Base-by-base conservation (phyloP, 441 rosid species). In the Eutrema salsugineum region DNA sequence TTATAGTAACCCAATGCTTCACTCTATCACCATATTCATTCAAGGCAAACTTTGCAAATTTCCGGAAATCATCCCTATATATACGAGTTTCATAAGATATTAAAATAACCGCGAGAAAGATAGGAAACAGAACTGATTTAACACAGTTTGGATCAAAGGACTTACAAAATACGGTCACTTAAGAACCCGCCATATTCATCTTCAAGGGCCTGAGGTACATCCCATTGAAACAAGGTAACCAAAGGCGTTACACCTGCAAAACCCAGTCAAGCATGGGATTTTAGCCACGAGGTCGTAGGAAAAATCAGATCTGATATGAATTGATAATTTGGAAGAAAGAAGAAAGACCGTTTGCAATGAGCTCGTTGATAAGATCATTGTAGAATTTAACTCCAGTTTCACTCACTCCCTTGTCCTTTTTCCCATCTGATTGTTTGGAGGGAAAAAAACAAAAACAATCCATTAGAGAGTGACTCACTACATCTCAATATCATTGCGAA, bases 1-100 rank as follows among this genome's bases (percentile, higher is more conserved):
- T 84, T 32, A 82, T 30, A 2, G 84, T 82, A 12, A 77, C 72
- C 88, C 86, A 84, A 30, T 79, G 63, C 76, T 77, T 80, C 30
- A 80, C 88, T 33, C 85, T 70, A 16, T 84, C 84, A 48, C 88
- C 88, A 58, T 76, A 82, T 65, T 80, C 84, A 35, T 75, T 71
- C 68, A 78, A 82, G 43, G 68, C 74, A 17, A 80, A 39, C 46
- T 77, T 72, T 32, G 71, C 83, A 38, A 63, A 82, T 20, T 78
- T 78, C 2, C 71, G 44, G 44, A 76, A 82, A 42, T 72, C 72
- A 54, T 71, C 74, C 63, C 77, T 30, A 28, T 3, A 28, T 28
- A 30, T 30, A 30, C 7, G 6, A 30, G 33, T 30, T 30, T 30
- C 32, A 28, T 1, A 28, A 28, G 32, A 28, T 28, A 28, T 28